phyloP scores from a whole-genome alignment of 768 basidiomycete species.

The Udeniomyces megalosporus region DNA sequence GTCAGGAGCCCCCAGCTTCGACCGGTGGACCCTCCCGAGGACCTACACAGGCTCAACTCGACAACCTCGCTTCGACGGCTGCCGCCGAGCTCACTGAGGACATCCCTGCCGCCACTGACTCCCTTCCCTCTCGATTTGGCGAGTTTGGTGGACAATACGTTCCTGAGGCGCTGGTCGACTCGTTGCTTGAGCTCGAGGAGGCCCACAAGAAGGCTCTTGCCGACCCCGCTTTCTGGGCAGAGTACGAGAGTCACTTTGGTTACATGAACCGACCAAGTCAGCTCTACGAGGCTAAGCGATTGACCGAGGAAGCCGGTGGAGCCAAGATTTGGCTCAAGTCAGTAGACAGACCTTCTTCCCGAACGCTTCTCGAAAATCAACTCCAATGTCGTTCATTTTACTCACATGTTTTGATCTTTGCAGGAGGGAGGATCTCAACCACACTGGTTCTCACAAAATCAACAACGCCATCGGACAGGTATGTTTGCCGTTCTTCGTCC shows the following conservation, averaged over 20 bases:
- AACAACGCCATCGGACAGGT: conserved; percentile 97
- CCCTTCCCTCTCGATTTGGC: conserved; percentile 74
- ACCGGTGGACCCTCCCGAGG: conserved; percentile 12
- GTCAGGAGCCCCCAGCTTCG: conserved; percentile 15
- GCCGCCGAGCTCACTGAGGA: conserved; percentile 29
- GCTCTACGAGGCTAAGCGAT: conserved; percentile 74
- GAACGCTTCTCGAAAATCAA: too few relatives aligned
- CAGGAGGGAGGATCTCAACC: conserved; percentile 43
- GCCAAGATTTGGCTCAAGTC: conserved; percentile 97
- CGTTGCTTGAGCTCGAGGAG: conserved; percentile 68
- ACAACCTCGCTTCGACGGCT: conserved; percentile 25
- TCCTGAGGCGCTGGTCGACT: conserved; percentile 88
- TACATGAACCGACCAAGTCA: conserved; percentile 93
- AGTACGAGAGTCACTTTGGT: conserved; percentile 67
- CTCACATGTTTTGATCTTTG: not conserved
- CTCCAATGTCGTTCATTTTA: not conserved
- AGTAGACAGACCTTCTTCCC: conserved; percentile 28
- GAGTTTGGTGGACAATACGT: conserved; percentile 96
- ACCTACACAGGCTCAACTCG: not conserved
- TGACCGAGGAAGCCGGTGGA: conserved; percentile 78
- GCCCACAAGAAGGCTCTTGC: conserved; percentile 73
- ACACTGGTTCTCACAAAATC: conserved; percentile 98
- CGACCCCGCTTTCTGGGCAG: conserved; percentile 79
- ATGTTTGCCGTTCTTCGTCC: conserved; percentile 18
- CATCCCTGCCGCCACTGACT: conserved; percentile 15